A percentile compares a stretch with the other conserved stretches of the same genome.
phyloP scores from a whole-genome alignment of 169 alveolate genomes.

The Plasmodium gonderi region DNA sequence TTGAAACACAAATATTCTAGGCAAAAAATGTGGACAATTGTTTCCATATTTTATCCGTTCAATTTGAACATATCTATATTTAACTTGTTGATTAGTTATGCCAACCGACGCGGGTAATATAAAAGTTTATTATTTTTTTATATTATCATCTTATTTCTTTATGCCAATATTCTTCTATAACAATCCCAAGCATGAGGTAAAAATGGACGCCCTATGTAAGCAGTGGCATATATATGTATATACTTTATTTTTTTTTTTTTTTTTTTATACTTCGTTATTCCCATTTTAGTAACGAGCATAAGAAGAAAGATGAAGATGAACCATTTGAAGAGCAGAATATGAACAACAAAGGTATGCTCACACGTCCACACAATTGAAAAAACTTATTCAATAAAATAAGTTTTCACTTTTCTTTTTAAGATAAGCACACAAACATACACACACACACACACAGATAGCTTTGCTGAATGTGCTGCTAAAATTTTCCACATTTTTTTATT shows the following conservation, averaged over 20 bases:
- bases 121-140: too few species aligned
- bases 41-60: slow-evolving; percentile 46
- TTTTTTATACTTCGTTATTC: neutral
- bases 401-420: neutral
- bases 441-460: too few species aligned
- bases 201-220: too few species aligned
- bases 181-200: too few species aligned
- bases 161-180: too few species aligned
- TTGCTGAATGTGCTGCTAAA: neutral
- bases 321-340: neutral
- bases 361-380: neutral
- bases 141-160: too few species aligned
- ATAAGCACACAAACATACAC: neutral
- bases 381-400: neutral
- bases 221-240: too few species aligned
- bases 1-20: slow-evolving; percentile 43
- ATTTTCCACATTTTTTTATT: neutral
- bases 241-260: too few species aligned
- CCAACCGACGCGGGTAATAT: slow-evolving; percentile 26
- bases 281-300: neutral
- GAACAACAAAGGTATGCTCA: neutral
- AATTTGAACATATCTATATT: slow-evolving; percentile 31
- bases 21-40: slow-evolving; percentile 19
- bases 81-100: slow-evolving; percentile 18
- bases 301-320: neutral